Conservation (phyloP, 495 filamentous ascomycete genomes). For the Aspergillus panamensis region DNA sequence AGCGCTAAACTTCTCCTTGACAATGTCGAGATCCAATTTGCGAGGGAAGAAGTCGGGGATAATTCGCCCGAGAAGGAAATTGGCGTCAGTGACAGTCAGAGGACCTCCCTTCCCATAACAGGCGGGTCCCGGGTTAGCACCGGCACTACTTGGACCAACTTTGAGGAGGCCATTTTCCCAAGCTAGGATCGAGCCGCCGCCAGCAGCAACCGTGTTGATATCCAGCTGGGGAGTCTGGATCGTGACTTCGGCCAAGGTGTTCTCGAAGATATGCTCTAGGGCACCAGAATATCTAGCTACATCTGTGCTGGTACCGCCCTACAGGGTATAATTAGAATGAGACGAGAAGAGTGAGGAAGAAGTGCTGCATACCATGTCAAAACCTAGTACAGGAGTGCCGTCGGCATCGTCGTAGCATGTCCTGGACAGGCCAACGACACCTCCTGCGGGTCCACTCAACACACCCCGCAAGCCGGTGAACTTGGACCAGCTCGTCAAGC, state of each 20-base stretch:
- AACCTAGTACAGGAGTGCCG: conserved; percentile 81
- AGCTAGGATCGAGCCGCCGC: conserved; percentile 79
- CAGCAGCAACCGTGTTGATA: conserved; percentile 91
- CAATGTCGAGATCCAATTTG: conserved; percentile 69
- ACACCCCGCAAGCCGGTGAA: conserved; percentile 51
- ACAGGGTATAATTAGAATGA: background rate
- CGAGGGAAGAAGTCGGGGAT: conserved; percentile 83
- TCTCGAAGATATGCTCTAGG: conserved; percentile 93
- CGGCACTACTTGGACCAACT: conserved; percentile 83
- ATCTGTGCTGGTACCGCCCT: conserved; percentile 81
- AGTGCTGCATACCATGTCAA: conserved; percentile 64
- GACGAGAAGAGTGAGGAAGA: background rate
- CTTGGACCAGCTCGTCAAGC: conserved; percentile 40
- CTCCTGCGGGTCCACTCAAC: conserved; percentile 52
- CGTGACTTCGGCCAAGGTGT: conserved; percentile 85
- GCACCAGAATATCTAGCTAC: conserved; percentile 81
- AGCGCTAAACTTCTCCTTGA: conserved; percentile 65
- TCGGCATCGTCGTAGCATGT: conserved; percentile 80
- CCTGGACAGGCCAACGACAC: conserved; percentile 83
- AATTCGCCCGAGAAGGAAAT: conserved; percentile 76
- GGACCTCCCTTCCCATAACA: conserved; percentile 91
- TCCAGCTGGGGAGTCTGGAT: conserved; percentile 89
- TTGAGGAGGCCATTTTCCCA: conserved; percentile 85
- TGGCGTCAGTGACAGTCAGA: conserved; percentile 86
- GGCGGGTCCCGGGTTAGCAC: conserved; percentile 82